A percentile compares a stretch with the other conserved stretches of the same genome.
Conservation (phyloP, 2,329 filamentous ascomycete species). For the Drechslera avenae region DNA sequence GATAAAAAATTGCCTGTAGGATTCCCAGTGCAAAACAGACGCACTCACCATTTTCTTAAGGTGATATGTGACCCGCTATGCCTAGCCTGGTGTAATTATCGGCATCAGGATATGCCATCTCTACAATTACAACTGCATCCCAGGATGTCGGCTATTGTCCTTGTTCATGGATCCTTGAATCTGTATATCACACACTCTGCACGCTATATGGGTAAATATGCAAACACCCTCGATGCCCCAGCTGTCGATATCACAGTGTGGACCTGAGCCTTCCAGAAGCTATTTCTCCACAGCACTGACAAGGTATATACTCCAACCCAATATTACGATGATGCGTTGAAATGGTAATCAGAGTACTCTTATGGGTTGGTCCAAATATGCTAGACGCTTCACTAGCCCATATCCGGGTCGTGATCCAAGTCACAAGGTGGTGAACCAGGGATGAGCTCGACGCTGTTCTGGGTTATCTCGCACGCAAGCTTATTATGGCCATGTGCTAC, state of each 20-base stretch:
- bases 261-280: conserved; percentile 27
- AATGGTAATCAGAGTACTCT: conserved; percentile 27
- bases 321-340: conserved; percentile 12
- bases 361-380: not conserved
- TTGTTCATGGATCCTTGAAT: conserved; percentile 21
- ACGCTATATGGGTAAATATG: conserved; percentile 41
- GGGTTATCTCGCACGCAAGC: conserved; percentile 32
- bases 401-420: no score
- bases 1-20: no score
- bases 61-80: no score
- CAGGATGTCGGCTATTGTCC: not conserved
- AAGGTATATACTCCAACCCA: conserved; percentile 16
- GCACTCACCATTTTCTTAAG: no score
- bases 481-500: conserved; percentile 32
- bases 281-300: conserved; percentile 18
- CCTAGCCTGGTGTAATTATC: no score
- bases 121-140: no score
- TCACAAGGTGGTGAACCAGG: no score
- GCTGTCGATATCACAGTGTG: conserved; percentile 13
- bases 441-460: conserved; percentile 14
- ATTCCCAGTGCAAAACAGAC: no score
- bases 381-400: no score
- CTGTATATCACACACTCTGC: conserved; percentile 31
- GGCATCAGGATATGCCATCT: no score
- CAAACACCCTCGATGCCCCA: conserved; percentile 26